These are phyloP conservation scores for Aureococcus anophagefferens DNA, from an alignment of 108 stramenopile genomes.

Conservation along the genomic window DNA sequence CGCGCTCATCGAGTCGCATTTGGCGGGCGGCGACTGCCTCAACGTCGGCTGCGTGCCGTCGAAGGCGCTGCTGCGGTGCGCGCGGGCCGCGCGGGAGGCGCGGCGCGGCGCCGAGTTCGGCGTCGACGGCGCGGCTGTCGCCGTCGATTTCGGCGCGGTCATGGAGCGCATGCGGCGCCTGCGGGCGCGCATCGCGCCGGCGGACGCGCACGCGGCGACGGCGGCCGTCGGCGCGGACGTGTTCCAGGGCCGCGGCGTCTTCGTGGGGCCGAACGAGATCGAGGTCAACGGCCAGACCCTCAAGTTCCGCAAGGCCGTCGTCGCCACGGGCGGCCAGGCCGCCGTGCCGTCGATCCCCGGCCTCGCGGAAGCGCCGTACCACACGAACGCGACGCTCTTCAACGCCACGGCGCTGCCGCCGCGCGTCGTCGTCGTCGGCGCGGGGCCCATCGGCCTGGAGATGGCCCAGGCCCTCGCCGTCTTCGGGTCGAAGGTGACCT, in stretches of 20 bases:
- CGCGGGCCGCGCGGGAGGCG: conserved; percentile 90
- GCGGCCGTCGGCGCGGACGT: conserved; percentile 82
- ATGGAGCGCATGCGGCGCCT: conserved; percentile 55
- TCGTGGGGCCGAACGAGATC: no score
- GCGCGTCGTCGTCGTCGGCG: conserved; percentile 57
- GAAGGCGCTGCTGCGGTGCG: conserved; percentile 86
- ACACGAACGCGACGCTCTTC: no score
- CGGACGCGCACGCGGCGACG: no score
- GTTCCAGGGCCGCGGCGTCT: conserved; percentile 94
- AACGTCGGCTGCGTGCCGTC: conserved; percentile 99
- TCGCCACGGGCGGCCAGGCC: no score
- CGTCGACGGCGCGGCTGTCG: conserved; percentile 55
- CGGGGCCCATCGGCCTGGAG: no score
- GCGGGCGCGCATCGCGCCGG: conserved; percentile 62
- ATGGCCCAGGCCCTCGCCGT: no score
- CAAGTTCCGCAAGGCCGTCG: no score
- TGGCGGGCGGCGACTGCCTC: conserved; percentile 29
- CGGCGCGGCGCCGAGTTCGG: conserved; percentile 92
- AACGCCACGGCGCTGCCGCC: no score
- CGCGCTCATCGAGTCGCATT: conserved; percentile 95
- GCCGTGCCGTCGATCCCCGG: no score
- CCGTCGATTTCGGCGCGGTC: conserved; percentile 84
- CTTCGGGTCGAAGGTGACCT: conserved; percentile 95
- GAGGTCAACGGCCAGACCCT: no score
- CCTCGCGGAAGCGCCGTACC: no score